Evolutionary conservation across 768 basidiomycete genomes (phyloP), one percentile per base, ranked within the genome.

Genomic region (Mycena albidolilacea): DNA sequence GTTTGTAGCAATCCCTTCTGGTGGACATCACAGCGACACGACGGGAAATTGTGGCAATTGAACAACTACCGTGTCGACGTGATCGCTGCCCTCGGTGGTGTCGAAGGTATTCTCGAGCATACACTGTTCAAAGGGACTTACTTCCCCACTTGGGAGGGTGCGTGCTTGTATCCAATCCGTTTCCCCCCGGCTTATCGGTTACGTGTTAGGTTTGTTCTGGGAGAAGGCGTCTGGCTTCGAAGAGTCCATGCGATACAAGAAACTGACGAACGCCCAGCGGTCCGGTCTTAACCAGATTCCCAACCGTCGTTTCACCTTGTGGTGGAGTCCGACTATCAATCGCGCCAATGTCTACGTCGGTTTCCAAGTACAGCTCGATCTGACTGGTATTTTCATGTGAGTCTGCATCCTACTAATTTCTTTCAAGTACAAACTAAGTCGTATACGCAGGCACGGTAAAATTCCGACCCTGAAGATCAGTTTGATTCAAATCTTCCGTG

Each of bases 241-340:
- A 79, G 95, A 96, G 80, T 95, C 95, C 0, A 97, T 97, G 95
- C 85, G 95, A 78, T 97, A 96, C 87, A 96, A 97, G 86, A 97
- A 96, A 81, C 88, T 98, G 73, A 99, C 98, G 62, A 99, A 99
- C 79, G 98, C 98, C 12, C 98, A 99, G 83, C 94, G 97, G 59
- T 98, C 97, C 44, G 98, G 98, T 95, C 85, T 97, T 55, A 96
- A 96, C 81, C 97, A 97, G 81, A 97, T 99, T 81, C 97, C 97
- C 8, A 99, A 99, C 81, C 97, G 97, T 92, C 95, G 96, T 14
- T 98, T 98, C 87, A 99, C 97, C 5, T 88, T 99, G 11, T 99
- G 98, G 98, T 98, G 97, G 97, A 96, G 95, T 80, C 97, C 97
- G 35, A 99, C 97, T 0, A 98, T 98, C 86, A 99, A 99, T 84